Evolutionary conservation across 2,329 filamentous ascomycete species (phyloP), one percentile per base, ranked within the genome.

Genomic region (Cercospora beticola): DNA sequence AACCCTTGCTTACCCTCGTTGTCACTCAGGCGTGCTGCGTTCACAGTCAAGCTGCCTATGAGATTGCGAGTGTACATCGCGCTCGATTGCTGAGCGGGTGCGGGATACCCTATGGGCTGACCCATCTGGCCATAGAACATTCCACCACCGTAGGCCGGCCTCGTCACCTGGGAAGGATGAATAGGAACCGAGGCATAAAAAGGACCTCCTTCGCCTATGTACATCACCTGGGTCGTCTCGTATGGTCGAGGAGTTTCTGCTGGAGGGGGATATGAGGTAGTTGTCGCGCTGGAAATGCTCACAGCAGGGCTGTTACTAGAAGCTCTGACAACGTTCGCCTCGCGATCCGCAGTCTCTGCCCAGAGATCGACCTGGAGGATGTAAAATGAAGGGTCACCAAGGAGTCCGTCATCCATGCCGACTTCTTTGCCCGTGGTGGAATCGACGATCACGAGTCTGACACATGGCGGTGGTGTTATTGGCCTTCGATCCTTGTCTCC

Each of bases 401-500:
- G 88, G 71, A 91, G 88, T 65, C 91, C 88, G 65, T 92, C 89
- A 76, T 89, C 71, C n/a, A 90, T 90, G 78, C 95, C 91, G 54
- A 97, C 87, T 78, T 97, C 93, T 76, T 92, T 89, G 23, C 91
- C 90, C 0, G 92, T 94, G 16, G 82, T 81, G 52, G 86, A 83
- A 79, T 97, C 92, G 70, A 86, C 88, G 62, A 98, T 90, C 46
- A 95, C 85, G 12, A 98, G 86, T 71, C 91, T 88, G 63, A 98
- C 91, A 80, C 94, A 97, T 3, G 95, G 94, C 23, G 95, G 95
- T 14, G 95, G 94, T 30, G 95, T 98, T 75, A 99, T 97, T 28
- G 95, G 95, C 72, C 95, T 88, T 72, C 95, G 92, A 80, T 99
- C 95, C 92, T 98, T 99, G 83, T 99, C 95, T 71, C 95, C 95